A percentile compares a stretch with the other conserved stretches of the same genome.
These are phyloP conservation scores for Cotoneaster glaucophyllus DNA, from an alignment of 306 rosid species.

Conservation along the genomic window DNA sequence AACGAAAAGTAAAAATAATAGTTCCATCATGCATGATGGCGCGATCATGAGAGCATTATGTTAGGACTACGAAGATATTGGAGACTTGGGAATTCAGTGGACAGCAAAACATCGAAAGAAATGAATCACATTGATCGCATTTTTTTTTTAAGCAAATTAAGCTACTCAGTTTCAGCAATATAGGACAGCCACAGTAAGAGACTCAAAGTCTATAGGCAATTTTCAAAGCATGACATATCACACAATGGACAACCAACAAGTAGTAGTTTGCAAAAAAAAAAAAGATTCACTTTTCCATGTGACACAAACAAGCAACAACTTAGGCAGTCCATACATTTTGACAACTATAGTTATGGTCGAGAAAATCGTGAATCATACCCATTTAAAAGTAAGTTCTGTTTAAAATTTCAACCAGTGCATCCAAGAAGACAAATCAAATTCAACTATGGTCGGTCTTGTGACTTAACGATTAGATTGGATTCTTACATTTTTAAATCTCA, in stretches of 20 bases:
- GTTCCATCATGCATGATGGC: neutral
- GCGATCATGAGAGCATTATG: neutral
- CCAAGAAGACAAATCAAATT: neutral
- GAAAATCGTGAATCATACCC: neutral
- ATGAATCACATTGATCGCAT: neutral
- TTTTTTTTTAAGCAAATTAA: neutral
- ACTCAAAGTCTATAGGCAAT: neutral
- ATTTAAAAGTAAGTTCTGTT: too few relatives aligned
- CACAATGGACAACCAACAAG: neutral
- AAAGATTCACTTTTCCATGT: neutral
- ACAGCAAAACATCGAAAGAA: neutral
- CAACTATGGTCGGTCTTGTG: too few relatives aligned
- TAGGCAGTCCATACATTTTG: neutral
- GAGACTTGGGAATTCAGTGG: neutral
- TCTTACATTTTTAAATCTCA: neutral
- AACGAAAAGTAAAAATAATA: neutral
- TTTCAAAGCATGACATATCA: neutral
- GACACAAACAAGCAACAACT: neutral
- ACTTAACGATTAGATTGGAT: too few relatives aligned
- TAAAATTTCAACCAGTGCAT: neutral
- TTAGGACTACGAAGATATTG: neutral
- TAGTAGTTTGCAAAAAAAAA: neutral
- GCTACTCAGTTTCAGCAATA: neutral
- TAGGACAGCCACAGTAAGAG: neutral
- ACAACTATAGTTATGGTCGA: neutral